These are phyloP conservation scores for Vigna mungo DNA, from an alignment of 306 rosid genomes.

Conservation along the genomic window DNA sequence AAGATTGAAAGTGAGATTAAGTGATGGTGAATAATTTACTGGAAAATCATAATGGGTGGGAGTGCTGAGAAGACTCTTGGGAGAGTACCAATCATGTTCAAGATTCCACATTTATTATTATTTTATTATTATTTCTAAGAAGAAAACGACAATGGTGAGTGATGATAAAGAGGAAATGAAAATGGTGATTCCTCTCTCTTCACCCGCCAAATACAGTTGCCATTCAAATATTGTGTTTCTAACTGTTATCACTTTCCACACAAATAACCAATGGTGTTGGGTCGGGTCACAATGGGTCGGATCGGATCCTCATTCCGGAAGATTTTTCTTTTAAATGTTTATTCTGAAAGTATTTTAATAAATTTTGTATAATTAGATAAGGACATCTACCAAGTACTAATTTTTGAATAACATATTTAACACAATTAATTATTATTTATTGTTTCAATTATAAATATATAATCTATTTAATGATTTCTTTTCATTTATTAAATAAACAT, in stretches of 20 bases:
- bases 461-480: too few species aligned
- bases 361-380: too few species aligned
- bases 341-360: too few species aligned
- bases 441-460: too few species aligned
- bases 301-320: too few species aligned
- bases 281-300: neutral
- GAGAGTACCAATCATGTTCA: constrained; percentile 75
- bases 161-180: neutral
- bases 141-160: neutral
- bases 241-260: neutral
- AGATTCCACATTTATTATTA: constrained; percentile 54
- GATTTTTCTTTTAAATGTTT: too few species aligned
- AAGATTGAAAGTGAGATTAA: neutral
- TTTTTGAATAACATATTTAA: too few species aligned
- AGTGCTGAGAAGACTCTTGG: constrained; percentile 63
- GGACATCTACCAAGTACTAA: too few species aligned
- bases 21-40: constrained; percentile 39
- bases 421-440: too few species aligned
- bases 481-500: too few species aligned
- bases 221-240: neutral
- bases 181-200: neutral
- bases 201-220: constrained; percentile 34
- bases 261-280: neutral
- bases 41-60: constrained; percentile 68
- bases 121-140: neutral